These are phyloP conservation scores for Amylocarpus encephaloides DNA, from an alignment of 2,329 filamentous ascomycete genomes.

Conservation along the genomic window DNA sequence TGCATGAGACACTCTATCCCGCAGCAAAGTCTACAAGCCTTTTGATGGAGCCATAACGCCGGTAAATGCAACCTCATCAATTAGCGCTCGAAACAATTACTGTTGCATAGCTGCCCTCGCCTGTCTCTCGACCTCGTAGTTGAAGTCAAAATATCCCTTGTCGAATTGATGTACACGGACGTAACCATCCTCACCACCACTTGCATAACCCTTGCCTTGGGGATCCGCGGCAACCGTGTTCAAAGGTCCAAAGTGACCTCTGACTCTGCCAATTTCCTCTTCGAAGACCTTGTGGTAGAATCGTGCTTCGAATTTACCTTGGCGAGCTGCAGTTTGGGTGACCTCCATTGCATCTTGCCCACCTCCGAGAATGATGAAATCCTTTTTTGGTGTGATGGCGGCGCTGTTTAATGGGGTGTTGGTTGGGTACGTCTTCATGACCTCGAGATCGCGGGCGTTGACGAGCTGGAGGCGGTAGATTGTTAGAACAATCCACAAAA, in stretches of 20 bases:
- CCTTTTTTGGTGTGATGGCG: slow-evolving; percentile 88
- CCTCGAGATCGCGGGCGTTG: slow-evolving; percentile 76
- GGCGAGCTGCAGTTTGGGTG: slow-evolving; percentile 79
- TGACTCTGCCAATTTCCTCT: slow-evolving; percentile 95
- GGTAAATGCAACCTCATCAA: slow-evolving; percentile 24
- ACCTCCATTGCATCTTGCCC: slow-evolving; percentile 99
- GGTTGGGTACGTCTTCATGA: slow-evolving; percentile 85
- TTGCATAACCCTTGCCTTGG: slow-evolving; percentile 85
- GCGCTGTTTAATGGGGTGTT: slow-evolving; percentile 97
- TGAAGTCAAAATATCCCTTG: slow-evolving; percentile 97
- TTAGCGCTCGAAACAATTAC: slow-evolving; percentile 16
- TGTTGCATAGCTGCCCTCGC: slow-evolving; percentile 24
- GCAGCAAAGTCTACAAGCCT: slow-evolving; percentile 14
- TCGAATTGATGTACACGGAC: slow-evolving; percentile 98
- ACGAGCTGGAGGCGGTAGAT: slow-evolving; percentile 52
- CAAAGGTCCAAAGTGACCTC: slow-evolving; percentile 85
- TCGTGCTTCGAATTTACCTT: slow-evolving; percentile 98
- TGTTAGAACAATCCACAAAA: slow-evolving; percentile 7
- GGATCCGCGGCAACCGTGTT: slow-evolving; percentile 92
- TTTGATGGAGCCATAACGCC: slow-evolving; percentile 25
- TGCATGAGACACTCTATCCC: slow-evolving; percentile 1
- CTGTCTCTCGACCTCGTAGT: slow-evolving; percentile 97
- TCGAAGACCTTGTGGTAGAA: slow-evolving; percentile 99
- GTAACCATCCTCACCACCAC: slow-evolving; percentile 96
- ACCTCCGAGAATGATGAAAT: slow-evolving; percentile 96